phyloP scores from a whole-genome alignment of 1,284 basidiomycete genomes.

The Cronartium quercuum region DNA sequence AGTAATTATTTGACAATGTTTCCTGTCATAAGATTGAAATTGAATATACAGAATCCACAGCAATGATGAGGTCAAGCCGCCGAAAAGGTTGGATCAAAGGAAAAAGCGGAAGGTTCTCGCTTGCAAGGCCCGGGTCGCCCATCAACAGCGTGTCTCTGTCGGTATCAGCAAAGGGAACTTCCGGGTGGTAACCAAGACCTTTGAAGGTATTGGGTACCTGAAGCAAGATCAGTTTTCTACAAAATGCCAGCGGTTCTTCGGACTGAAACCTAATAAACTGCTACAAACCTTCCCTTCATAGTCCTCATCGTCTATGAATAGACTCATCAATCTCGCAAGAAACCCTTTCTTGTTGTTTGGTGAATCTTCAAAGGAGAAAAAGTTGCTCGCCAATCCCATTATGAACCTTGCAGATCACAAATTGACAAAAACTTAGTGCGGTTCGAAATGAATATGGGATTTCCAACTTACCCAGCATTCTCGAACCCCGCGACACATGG shows the following conservation, averaged over 20 bases:
- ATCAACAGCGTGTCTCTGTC: constrained; percentile 11
- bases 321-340: background rate
- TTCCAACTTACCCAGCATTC: constrained; percentile 29
- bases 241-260: background rate
- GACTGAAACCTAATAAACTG: background rate
- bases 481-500: constrained; percentile 29
- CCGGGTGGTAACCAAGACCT: constrained; percentile 1
- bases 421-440: background rate
- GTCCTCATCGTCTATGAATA: background rate
- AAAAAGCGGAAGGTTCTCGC: constrained; percentile 17
- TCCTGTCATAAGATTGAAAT: background rate
- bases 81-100: constrained; percentile 29
- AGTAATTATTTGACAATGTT: background rate
- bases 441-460: background rate
- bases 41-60: constrained; percentile 24
- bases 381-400: constrained; percentile 34
- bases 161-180: constrained; percentile 11
- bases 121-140: constrained; percentile 28
- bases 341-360: constrained; percentile 1
- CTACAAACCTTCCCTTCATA: constrained; percentile 27
- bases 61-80: constrained; percentile 30
- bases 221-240: background rate
- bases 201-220: constrained; percentile 37
- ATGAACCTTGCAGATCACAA: constrained; percentile 2
- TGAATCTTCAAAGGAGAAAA: constrained; percentile 12